Evolutionary conservation across 2,329 filamentous ascomycete genomes (phyloP).

Genomic region (Claviceps pazoutovae): DNA sequence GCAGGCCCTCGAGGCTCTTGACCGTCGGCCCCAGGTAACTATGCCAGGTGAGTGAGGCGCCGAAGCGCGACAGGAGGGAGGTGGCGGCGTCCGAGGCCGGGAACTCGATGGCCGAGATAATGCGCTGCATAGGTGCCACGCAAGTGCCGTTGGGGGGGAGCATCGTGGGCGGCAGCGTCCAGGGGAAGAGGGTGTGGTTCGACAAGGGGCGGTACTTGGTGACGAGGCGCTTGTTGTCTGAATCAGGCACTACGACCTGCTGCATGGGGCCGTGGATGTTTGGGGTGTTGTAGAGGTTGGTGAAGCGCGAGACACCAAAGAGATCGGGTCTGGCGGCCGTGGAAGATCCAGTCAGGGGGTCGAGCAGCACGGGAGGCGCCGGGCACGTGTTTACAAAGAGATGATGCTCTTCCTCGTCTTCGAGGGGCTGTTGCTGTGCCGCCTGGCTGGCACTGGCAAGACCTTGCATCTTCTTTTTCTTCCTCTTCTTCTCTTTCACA

Average conservation of each 20-base stretch:
- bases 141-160: slow-evolving; percentile 69
- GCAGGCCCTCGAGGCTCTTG: slow-evolving; percentile 40
- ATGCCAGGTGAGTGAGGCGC: slow-evolving; percentile 21
- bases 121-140: slow-evolving; percentile 52
- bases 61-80: slow-evolving; percentile 19
- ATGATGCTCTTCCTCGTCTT: slow-evolving; percentile 24
- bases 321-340: slow-evolving; percentile 68
- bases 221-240: slow-evolving; percentile 22
- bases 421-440: neutral
- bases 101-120: slow-evolving; percentile 56
- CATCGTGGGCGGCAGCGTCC: slow-evolving; percentile 69
- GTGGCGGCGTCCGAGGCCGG: slow-evolving; percentile 29
- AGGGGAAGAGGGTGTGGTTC: slow-evolving; percentile 81
- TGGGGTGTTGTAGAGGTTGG: slow-evolving; percentile 66
- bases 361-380: slow-evolving; percentile 33
- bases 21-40: slow-evolving; percentile 30
- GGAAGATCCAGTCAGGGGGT: slow-evolving; percentile 61
- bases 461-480: neutral
- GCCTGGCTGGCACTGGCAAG: slow-evolving; percentile 12
- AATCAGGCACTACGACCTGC: slow-evolving; percentile 28
- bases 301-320: slow-evolving; percentile 78
- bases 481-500: neutral
- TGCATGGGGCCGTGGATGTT: slow-evolving; percentile 39
- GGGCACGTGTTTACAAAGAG: slow-evolving; percentile 51
- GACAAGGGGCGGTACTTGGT: slow-evolving; percentile 37